Evolutionary conservation across 305 asterid genomes (phyloP).

Genomic region (Solanum hybrid): DNA sequence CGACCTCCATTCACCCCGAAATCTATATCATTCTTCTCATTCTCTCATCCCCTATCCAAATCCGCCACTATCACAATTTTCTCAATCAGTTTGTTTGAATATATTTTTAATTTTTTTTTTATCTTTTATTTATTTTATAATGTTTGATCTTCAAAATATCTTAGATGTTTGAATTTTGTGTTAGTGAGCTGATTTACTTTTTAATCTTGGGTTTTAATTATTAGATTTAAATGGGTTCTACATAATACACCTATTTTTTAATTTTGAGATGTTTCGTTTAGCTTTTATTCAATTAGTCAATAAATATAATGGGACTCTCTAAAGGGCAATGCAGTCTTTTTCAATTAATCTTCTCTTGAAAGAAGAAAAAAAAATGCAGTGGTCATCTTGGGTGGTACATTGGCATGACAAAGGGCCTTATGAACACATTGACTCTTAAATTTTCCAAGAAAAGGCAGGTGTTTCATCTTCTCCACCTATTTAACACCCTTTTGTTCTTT

Average conservation of each 20-base stretch:
- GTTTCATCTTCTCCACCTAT: background rate
- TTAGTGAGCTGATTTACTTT: background rate
- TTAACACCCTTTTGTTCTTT: background rate
- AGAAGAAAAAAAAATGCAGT: background rate
- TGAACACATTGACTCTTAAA: background rate
- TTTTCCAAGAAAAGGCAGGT: background rate
- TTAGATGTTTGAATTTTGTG: background rate
- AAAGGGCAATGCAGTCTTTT: background rate
- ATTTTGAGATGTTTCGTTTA: too few relatives aligned
- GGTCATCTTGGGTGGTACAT: background rate
- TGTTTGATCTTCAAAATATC: background rate
- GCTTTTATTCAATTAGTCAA: background rate
- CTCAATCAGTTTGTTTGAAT: background rate
- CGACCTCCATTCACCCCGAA: background rate
- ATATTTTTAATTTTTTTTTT: too few relatives aligned
- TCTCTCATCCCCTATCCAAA: background rate
- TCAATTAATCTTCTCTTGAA: background rate
- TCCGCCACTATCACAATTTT: background rate
- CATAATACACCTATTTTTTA: background rate
- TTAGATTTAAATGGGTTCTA: background rate
- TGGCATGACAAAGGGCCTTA: background rate
- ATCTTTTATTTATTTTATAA: too few relatives aligned
- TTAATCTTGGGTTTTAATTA: background rate
- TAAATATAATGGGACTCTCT: background rate
- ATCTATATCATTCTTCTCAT: background rate